phyloP scores from a whole-genome alignment of 2,329 filamentous ascomycete species.

The Penicillium crustosum region DNA sequence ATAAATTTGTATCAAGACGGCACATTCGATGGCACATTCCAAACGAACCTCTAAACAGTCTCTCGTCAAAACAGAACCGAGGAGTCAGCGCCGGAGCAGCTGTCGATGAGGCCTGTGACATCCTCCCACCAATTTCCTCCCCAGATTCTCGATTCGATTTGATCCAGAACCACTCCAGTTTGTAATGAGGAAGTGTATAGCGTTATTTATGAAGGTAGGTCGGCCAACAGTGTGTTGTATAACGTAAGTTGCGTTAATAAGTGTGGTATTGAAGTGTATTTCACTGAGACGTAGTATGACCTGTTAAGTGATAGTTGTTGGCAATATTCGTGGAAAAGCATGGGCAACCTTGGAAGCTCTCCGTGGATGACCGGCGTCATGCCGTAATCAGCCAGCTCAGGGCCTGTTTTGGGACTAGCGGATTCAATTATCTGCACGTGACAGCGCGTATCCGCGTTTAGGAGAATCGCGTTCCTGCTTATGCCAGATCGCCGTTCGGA shows the following conservation, averaged over 20 bases:
- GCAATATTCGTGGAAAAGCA: neutral
- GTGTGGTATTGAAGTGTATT: neutral
- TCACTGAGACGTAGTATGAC: neutral
- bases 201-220: neutral
- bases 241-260: neutral
- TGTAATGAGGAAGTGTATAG: slow-evolving; percentile 21
- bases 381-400: neutral
- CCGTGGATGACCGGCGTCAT: neutral
- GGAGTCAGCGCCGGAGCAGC: slow-evolving; percentile 60
- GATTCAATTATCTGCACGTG: neutral
- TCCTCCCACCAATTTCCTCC: slow-evolving; percentile 29
- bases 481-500: neutral
- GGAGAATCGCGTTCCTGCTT: neutral
- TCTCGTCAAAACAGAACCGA: slow-evolving; percentile 75
- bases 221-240: neutral
- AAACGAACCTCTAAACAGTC: slow-evolving; percentile 63
- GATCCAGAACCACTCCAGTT: slow-evolving; percentile 45
- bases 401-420: neutral
- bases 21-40: neutral
- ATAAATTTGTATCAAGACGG: slow-evolving; percentile 2
- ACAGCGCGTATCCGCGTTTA: neutral
- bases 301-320: neutral
- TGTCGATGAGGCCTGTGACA: slow-evolving; percentile 43
- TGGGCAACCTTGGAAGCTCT: neutral
- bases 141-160: slow-evolving; percentile 27